Evolutionary conservation across 805 yeast species (phyloP), one percentile per base, ranked within the genome.

Genomic region (Nakazawaea laoshanensis): DNA sequence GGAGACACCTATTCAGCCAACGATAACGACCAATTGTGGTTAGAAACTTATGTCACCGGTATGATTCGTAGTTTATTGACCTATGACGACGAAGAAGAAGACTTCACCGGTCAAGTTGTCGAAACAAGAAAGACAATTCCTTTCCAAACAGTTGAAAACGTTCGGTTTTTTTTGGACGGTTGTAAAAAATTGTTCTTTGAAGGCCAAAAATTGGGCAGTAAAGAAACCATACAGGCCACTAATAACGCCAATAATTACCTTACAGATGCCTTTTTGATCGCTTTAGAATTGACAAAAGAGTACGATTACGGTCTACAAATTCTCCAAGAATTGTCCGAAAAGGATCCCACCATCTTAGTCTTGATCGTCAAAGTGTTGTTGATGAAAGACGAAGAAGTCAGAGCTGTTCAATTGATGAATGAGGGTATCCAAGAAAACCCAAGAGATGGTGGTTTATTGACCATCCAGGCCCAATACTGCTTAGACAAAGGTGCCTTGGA

Each of bases 41-140:
- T 62, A 35, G 71, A 83, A 61, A 71, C 85, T 1, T 77, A 66
- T 48, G 63, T 77, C 42, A 65, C 86, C 48, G 78, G 87, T 2
- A 67, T 87, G 41, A 75, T 86, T 16, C 70, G 98, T 46, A 61
- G 88, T 6, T 54, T 92, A 27, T 58, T 86, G 36, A 74, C 74
- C 18, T 53, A 59, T 5, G 84, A 74, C 42, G 86, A 83, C 32
- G 95, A 86, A 32, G 86, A 78, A 28, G 89, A 82, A 54, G 78
- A 57, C 59, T 81, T 61, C 47, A 64, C 67, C 29, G 39, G 39
- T 7, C 67, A 72, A 32, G 68, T 92, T 36, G 94, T 87, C 7
- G 95, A 88, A 50, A 80, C 92, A 24, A 71, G 95, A 43, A 75
- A 80, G 38, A 65, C 85, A 36, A 81, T 86, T 46, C 96, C 96